Percentiles rank a stretch among this genome's conserved stretches.
Conservation (phyloP, 768 basidiomycete species). For the Psilocybe azurescens region DNA sequence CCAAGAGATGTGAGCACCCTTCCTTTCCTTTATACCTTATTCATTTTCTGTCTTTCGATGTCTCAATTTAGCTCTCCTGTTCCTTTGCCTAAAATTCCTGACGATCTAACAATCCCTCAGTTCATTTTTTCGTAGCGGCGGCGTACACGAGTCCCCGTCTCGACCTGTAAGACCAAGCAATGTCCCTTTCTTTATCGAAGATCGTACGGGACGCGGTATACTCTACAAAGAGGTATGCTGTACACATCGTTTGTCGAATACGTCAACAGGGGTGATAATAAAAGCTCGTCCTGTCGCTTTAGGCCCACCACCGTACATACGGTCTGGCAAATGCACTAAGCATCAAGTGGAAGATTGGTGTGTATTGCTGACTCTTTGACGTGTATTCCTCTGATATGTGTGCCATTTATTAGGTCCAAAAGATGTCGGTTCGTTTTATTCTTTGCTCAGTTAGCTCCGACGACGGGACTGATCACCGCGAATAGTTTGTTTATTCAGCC, state of each 20-base stretch:
- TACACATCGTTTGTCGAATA: not conserved
- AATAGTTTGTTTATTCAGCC: slow-evolving; percentile 66
- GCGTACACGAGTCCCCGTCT: slow-evolving; percentile 34
- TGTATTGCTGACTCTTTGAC: slow-evolving; percentile 9
- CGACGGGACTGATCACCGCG: not conserved
- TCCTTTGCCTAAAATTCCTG: slow-evolving; percentile 54
- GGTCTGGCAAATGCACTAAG: slow-evolving; percentile 60
- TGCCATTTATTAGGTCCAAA: slow-evolving; percentile 42
- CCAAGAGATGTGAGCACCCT: slow-evolving; percentile 6
- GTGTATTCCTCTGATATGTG: slow-evolving; percentile 4
- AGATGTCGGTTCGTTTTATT: slow-evolving; percentile 51
- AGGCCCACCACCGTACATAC: slow-evolving; percentile 46
- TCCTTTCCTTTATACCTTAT: not conserved
- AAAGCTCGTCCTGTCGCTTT: not conserved
- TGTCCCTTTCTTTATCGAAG: slow-evolving; percentile 65
- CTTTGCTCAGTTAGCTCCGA: not conserved
- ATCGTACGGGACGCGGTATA: slow-evolving; percentile 50
- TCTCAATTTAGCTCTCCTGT: slow-evolving; percentile 37
- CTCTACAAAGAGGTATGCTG: slow-evolving; percentile 50
- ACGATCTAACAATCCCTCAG: slow-evolving; percentile 68
- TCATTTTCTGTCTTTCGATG: slow-evolving; percentile 26
- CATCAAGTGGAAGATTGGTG: slow-evolving; percentile 54
- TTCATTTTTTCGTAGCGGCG: slow-evolving; percentile 55
- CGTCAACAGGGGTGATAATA: not conserved
- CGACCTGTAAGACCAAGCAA: slow-evolving; percentile 51